Evolutionary conservation across 441 rosid species (phyloP).

Genomic region (Corymbia calophylla): DNA sequence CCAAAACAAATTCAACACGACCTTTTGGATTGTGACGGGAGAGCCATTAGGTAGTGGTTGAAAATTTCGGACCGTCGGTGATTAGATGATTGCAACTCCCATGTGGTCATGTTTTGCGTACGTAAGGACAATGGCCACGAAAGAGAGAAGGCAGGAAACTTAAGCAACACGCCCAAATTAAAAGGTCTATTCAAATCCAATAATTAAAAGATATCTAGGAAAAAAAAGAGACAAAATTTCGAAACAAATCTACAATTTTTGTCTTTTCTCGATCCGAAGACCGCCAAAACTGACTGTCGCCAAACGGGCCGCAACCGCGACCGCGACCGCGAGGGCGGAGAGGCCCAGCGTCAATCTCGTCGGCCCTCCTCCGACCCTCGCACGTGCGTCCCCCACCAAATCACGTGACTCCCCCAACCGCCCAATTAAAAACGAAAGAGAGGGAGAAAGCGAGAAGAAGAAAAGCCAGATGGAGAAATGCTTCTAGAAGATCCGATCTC

Average conservation of each 20-base stretch:
- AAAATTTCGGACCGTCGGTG: accelerated
- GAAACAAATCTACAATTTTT: neutral
- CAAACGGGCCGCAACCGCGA: neutral
- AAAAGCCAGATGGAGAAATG: neutral
- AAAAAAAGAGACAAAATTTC: neutral
- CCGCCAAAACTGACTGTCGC: neutral
- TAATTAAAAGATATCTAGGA: neutral
- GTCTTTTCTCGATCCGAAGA: neutral
- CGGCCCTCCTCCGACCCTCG: neutral
- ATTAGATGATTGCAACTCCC: neutral
- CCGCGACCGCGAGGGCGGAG: neutral
- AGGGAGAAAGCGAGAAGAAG: neutral
- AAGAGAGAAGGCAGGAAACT: neutral
- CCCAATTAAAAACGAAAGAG: neutral
- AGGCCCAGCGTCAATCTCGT: neutral
- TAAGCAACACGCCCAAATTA: neutral
- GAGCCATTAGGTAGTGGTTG: neutral
- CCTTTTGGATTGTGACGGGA: neutral
- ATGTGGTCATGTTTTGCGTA: neutral
- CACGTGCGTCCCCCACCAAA: neutral
- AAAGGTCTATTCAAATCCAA: neutral
- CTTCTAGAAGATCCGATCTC: neutral
- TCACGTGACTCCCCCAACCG: neutral
- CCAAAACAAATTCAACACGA: neutral
- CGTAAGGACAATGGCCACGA: neutral